Base-by-base conservation (phyloP, 768 basidiomycete species). In the Suillus spraguei region DNA sequence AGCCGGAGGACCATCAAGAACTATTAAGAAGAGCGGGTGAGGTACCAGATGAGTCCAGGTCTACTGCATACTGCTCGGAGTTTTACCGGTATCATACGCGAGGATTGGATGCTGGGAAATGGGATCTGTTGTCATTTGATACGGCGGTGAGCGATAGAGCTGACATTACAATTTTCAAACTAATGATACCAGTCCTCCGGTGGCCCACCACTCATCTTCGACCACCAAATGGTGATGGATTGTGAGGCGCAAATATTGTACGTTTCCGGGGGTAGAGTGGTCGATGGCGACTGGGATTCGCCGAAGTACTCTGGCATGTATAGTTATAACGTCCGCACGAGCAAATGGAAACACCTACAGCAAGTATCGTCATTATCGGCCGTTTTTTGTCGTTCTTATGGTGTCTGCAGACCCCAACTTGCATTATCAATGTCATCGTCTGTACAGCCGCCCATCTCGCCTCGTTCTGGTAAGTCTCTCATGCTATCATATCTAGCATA, bases 221-320 rank as follows among this genome's bases (percentile, higher is more conserved):
- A 94, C 70, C 92, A 93, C 67, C 90, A 92, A 74, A 90, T 94
- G 86, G 87, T 79, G 38, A 85, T 93, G 69, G 92, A 94, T 68
- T 82, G 82, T 46, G 87, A 88, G 5, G 76, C 83, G 0, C 91
- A 92, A 71, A 83, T 87, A 4, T 70, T 94, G 8, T 94, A 92
- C 64, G 84, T 92, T 8, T 90, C 86, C 65, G 92, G 92, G 9
- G 92, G 92, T 1, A 83, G 89, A 17, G 79, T 92, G 4, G 83
- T 89, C 17, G 89, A 90, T 65, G 85, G 83, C 13, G 83, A 90
- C 35, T 85, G 83, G 82, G 80, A 85, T 17, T 74, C 78, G 0
- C 69, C 80, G 53, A 89, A 86, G 64, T 91, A 87, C 67, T 86
- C 90, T 16, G 90, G 89, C 4, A 70, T 94, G 65, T 93, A 90